phyloP scores from a whole-genome alignment of 495 filamentous ascomycete species.

The Penicillium canescens region DNA sequence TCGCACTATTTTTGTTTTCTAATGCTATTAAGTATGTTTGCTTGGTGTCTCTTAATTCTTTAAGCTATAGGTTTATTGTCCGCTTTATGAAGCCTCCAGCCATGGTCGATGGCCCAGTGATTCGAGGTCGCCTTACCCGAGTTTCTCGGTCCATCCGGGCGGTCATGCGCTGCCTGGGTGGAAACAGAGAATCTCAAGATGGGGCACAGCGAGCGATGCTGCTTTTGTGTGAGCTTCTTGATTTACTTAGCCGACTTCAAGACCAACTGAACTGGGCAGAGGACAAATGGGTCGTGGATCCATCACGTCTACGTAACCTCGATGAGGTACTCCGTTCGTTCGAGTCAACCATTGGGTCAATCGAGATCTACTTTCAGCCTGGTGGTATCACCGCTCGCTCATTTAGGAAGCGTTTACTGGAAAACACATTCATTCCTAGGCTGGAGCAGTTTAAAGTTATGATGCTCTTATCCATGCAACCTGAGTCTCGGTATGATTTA shows the following conservation, averaged over 20 bases:
- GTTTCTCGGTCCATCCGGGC: conserved; percentile 14
- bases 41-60: background rate
- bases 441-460: conserved; percentile 36
- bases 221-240: conserved; percentile 22
- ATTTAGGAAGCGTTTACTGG: conserved; percentile 32
- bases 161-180: conserved; percentile 22
- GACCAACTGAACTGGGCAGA: conserved; percentile 28
- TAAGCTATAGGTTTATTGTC: background rate
- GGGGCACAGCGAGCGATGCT: conserved; percentile 16
- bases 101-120: conserved; percentile 20
- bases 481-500: conserved; percentile 24
- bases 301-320: conserved; percentile 16
- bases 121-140: conserved; percentile 16
- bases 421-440: conserved; percentile 24
- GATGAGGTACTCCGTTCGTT: conserved; percentile 24
- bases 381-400: conserved; percentile 29
- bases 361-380: conserved; percentile 36
- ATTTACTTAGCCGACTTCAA: conserved; percentile 23
- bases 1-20: background rate
- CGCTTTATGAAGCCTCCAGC: background rate
- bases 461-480: conserved; percentile 29
- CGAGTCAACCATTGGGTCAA: conserved; percentile 21
- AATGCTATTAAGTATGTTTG: background rate
- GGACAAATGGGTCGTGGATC: conserved; percentile 28
- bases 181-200: conserved; percentile 21